Evolutionary conservation across 352 stramenopile species (phyloP).

Genomic region (Phytophthora niederhauseri): DNA sequence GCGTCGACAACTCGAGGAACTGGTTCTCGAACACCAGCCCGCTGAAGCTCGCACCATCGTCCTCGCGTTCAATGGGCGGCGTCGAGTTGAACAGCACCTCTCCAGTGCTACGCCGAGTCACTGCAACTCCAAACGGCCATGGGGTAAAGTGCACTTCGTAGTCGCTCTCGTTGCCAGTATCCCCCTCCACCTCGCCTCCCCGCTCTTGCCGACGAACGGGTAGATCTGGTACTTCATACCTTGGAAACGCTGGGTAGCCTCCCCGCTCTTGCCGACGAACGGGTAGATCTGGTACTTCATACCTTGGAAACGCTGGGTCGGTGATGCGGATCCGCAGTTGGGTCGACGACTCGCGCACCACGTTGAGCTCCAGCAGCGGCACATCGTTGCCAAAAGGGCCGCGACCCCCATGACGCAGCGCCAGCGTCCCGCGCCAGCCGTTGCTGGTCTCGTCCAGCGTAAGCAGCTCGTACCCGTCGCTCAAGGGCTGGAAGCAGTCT

Average conservation of each 20-base stretch:
- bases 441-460: constrained; percentile 54
- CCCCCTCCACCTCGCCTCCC: background rate
- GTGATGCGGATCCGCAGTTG: constrained; percentile 82
- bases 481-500: constrained; percentile 74
- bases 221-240: constrained; percentile 75
- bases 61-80: constrained; percentile 41
- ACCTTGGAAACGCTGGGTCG: constrained; percentile 72
- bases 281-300: constrained; percentile 65
- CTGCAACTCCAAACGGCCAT: constrained; percentile 72
- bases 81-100: constrained; percentile 90
- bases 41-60: constrained; percentile 45
- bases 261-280: constrained; percentile 11
- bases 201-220: constrained; percentile 16
- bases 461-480: constrained; percentile 72
- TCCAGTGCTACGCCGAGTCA: constrained; percentile 55
- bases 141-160: constrained; percentile 72
- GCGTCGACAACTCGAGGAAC: constrained; percentile 86
- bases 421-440: constrained; percentile 65
- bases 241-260: constrained; percentile 58
- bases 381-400: constrained; percentile 86
- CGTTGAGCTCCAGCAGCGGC: constrained; percentile 59
- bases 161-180: constrained; percentile 8
- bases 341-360: constrained; percentile 54
- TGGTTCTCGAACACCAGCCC: constrained; percentile 87
- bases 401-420: constrained; percentile 43